Percentiles rank a stretch among this genome's conserved stretches.
phyloP scores from a whole-genome alignment of 805 yeast species.

The Yarrowia phangngaensis region DNA sequence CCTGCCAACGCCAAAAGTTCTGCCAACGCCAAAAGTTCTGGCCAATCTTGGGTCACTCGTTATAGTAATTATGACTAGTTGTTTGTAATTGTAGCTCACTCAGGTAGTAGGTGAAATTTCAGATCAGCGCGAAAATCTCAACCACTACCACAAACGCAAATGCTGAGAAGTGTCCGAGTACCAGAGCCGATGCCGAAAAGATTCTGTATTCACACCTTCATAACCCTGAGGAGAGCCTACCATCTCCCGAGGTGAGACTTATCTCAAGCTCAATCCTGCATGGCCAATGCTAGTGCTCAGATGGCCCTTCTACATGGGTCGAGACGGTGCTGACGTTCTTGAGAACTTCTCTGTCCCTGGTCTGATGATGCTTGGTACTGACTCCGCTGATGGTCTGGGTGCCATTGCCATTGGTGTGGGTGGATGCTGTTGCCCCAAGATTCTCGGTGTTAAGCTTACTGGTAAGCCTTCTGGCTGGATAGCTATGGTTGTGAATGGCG shows the following conservation, averaged over 20 bases:
- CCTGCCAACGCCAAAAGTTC: too few species aligned
- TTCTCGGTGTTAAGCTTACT: conserved; percentile 88
- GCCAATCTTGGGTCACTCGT: too few species aligned
- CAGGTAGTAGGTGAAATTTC: conserved; percentile 22
- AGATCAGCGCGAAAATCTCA: conserved; percentile 19
- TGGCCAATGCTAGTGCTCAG: conserved; percentile 99
- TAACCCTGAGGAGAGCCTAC: conserved; percentile 69
- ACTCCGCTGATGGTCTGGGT: conserved; percentile 98
- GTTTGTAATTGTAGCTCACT: too few species aligned
- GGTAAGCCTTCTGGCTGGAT: conserved; percentile 92
- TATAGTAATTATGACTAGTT: too few species aligned
- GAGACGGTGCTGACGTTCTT: conserved; percentile 86
- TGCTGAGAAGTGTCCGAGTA: conserved; percentile 42
- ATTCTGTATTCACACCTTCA: conserved; percentile 88
- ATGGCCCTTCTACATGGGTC: conserved; percentile 98
- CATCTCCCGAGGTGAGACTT: conserved; percentile 77
- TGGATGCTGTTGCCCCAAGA: conserved; percentile 97
- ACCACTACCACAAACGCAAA: not conserved
- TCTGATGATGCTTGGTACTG: conserved; percentile 94
- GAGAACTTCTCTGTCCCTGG: conserved; percentile 98
- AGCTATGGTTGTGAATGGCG: too few species aligned
- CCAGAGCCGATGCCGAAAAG: conserved; percentile 80
- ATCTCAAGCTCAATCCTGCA: conserved; percentile 90
- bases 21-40: too few species aligned
- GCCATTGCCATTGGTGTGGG: conserved; percentile 99